Base-by-base conservation (phyloP, 1,284 basidiomycete genomes). In the Microbotryum intermedium region DNA sequence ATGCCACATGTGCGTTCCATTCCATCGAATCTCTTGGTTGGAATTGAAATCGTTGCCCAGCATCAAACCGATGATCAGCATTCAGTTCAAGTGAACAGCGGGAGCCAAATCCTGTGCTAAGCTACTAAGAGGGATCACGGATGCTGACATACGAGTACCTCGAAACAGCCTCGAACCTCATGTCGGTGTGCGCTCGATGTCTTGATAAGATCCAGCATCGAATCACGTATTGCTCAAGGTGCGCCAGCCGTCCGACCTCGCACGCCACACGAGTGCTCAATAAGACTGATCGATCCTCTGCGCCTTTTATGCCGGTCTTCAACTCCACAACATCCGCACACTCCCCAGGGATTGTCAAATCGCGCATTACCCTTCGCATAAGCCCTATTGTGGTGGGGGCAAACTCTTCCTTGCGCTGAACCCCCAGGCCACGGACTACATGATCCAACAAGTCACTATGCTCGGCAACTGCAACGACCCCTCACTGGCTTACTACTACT, bases 401-500 rank as follows among this genome's bases (percentile, higher is more conserved):
- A 44, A 57, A n/a, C 55, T 50, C 11, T 50, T 45, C 6, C 29
- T 39, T 21, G 55, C 55, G 3, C 42, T 53, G 1, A 46, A 50
- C 5, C 53, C 46, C 50, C 59, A 61, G 39, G 55, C 57, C 42
- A 55, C 54, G 1, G 50, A 50, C 16, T 48, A 57, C 6, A 29
- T 45, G 8, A 50, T 51, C 28, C 51, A 57, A 16, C 53, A 53
- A 16, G 13, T 28, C 49, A 18, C 42, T 44, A 11, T 47, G n/a
- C 21, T 50, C 55, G 4, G 30, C 56, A 18, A 45, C 23, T 10
- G 26, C 46, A 5, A 39, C 16, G 13, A 45, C 1, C 28, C 50
- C 9, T 50, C 53, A 7, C 58, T 50, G 5, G 43, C 51, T n/a
- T 61, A 58, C 47, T 45, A 58, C 25, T 61, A 58, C 56, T 61